Conservation (phyloP, 805 yeast species). For the Crinitomyces ghanaensis region DNA sequence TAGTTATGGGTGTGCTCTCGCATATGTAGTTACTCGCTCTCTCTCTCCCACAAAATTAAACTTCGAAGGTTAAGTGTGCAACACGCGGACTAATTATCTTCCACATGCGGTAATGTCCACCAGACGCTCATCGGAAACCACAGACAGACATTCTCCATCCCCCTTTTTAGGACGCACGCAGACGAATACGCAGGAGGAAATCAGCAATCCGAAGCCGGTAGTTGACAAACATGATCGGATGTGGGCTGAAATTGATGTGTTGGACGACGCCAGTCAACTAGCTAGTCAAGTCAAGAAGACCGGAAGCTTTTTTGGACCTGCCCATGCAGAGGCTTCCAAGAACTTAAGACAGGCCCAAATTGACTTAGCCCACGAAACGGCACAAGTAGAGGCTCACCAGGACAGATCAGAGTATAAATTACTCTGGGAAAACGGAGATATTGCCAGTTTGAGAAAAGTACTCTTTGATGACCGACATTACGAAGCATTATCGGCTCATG, state of each 20-base stretch:
- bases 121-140: no score
- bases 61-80: no score
- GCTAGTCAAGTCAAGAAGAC: conserved; percentile 29
- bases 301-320: conserved; percentile 29
- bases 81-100: no score
- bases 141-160: no score
- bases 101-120: no score
- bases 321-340: conserved; percentile 41
- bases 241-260: conserved; percentile 80
- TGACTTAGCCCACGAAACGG: conserved; percentile 33
- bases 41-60: no score
- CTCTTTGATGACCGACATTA: conserved; percentile 42
- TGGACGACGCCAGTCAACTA: conserved; percentile 65
- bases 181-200: no score
- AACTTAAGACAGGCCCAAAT: conserved; percentile 47
- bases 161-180: no score
- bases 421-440: conserved; percentile 24
- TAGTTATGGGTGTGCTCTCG: no score
- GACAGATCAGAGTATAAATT: conserved; percentile 18
- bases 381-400: conserved; percentile 21
- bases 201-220: no score
- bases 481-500: conserved; percentile 37
- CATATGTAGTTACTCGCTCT: no score
- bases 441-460: conserved; percentile 26
- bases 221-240: conserved; percentile 62